Conservation (phyloP, 345 rosid genomes). For the Salix brachista region DNA sequence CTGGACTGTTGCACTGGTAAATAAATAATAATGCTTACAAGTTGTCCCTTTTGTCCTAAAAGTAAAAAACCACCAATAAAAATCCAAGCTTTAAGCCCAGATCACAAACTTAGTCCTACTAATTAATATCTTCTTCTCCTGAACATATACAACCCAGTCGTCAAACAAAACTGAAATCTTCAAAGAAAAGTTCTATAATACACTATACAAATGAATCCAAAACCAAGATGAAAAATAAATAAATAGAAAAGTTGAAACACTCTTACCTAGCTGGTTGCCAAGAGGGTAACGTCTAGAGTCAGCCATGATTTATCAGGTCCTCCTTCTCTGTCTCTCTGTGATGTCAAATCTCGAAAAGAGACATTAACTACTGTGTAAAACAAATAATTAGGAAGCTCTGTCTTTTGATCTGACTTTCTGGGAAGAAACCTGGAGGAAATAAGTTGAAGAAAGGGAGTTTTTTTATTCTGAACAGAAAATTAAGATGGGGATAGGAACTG, state of each 20-base stretch:
- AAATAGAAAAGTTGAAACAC: background rate
- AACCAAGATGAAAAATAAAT: background rate
- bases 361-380: background rate
- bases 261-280: slow-evolving; percentile 38
- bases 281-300: slow-evolving; percentile 34
- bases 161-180: background rate
- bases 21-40: background rate
- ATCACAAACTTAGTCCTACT: background rate
- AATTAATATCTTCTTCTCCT: background rate
- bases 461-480: background rate
- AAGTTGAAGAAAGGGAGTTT: background rate
- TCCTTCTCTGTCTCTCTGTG: background rate
- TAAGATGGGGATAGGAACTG: background rate
- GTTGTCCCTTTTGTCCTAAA: background rate
- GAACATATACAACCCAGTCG: background rate
- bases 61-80: background rate
- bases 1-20: background rate
- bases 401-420: background rate
- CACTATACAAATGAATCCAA: background rate
- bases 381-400: background rate
- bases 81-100: background rate
- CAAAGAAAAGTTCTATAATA: background rate
- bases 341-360: background rate
- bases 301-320: slow-evolving; percentile 25
- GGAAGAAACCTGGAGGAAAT: background rate